Evolutionary conservation across 2,329 filamentous ascomycete genomes (phyloP).

Genomic region (Camillea tinctor): DNA sequence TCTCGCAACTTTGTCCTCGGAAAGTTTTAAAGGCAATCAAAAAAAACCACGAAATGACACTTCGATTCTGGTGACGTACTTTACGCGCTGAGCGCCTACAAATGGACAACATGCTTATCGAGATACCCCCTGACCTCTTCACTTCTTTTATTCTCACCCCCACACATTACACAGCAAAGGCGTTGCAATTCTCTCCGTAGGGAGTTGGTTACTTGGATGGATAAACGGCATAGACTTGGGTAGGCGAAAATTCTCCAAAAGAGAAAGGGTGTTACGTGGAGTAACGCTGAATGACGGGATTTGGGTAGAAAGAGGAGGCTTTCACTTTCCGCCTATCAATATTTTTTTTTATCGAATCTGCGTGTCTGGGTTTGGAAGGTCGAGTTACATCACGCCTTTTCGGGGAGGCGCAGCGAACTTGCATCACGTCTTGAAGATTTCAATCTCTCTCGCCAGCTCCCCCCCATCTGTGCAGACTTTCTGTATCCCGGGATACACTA

Average conservation of each 20-base stretch:
- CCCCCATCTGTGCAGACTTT: too few relatives aligned
- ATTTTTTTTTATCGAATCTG: too few relatives aligned
- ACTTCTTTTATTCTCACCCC: conserved; percentile 4
- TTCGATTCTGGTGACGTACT: conserved; percentile 12
- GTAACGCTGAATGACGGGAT: background rate
- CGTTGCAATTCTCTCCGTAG: conserved; percentile 11
- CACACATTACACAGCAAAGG: conserved; percentile 1
- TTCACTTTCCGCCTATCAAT: background rate
- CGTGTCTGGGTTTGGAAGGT: background rate
- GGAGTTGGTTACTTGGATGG: conserved; percentile 4
- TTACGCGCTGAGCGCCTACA: conserved; percentile 30
- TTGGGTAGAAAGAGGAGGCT: background rate
- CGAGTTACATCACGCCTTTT: too few relatives aligned
- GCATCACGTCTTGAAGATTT: too few relatives aligned
- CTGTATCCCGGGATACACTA: too few relatives aligned
- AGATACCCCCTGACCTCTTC: conserved; percentile 27
- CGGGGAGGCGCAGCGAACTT: too few relatives aligned
- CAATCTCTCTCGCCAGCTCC: background rate
- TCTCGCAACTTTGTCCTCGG: conserved; percentile 36
- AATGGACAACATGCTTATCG: conserved; percentile 26
- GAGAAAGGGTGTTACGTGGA: background rate
- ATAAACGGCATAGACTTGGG: conserved; percentile 10
- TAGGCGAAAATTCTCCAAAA: background rate
- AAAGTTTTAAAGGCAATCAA: conserved; percentile 27
- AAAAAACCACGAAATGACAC: conserved; percentile 6